A percentile compares a stretch with the other conserved stretches of the same genome.
These are phyloP conservation scores for Citrus australasica DNA, from an alignment of 345 rosid genomes.

Conservation along the genomic window DNA sequence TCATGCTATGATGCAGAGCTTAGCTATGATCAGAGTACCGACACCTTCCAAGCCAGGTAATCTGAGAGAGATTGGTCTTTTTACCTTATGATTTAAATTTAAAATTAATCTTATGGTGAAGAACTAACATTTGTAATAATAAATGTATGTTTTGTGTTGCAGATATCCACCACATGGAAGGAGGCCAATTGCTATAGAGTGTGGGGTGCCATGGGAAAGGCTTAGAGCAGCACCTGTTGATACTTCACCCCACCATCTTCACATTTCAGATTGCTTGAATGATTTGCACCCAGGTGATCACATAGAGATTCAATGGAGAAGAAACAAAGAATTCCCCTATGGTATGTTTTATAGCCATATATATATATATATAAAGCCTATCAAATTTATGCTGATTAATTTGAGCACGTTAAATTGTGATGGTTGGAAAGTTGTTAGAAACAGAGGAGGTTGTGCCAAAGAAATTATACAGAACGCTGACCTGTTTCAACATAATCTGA, in stretches of 20 bases:
- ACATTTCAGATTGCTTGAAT: slow-evolving; percentile 57
- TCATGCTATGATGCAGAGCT: slow-evolving; percentile 95
- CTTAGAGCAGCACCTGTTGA: slow-evolving; percentile 71
- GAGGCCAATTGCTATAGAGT: slow-evolving; percentile 56
- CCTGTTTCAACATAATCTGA: slow-evolving; percentile 5
- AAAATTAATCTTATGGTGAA: background rate
- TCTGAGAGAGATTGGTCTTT: background rate
- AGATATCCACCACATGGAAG: slow-evolving; percentile 89
- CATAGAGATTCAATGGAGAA: slow-evolving; percentile 96
- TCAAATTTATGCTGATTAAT: background rate
- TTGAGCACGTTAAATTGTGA: background rate
- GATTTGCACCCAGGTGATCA: slow-evolving; percentile 82
- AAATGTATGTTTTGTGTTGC: slow-evolving; percentile 10
- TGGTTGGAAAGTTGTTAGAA: background rate
- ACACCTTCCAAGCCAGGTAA: slow-evolving; percentile 88
- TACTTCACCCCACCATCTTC: slow-evolving; percentile 65
- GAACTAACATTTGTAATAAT: background rate
- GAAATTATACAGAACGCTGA: background rate
- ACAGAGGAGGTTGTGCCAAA: background rate
- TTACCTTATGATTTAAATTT: background rate
- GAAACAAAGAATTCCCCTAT: slow-evolving; percentile 73
- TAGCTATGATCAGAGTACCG: slow-evolving; percentile 63
- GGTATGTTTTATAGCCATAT: slow-evolving; percentile 29
- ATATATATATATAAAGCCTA: background rate
- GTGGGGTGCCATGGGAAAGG: slow-evolving; percentile 71